Conservation (phyloP, 1,139 yeast species). For the Geotrichum klebahnii region DNA sequence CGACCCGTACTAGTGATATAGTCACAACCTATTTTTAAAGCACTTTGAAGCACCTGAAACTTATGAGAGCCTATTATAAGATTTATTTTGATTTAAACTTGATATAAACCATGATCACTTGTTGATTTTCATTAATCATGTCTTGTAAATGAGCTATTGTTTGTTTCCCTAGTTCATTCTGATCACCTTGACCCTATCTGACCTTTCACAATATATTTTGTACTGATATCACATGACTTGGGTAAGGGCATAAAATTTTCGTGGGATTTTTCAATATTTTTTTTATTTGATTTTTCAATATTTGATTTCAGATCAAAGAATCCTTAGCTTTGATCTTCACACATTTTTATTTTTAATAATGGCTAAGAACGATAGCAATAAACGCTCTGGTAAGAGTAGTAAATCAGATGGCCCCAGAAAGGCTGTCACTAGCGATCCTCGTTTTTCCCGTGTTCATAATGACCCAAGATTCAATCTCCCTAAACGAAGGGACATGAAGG, state of each 20-base stretch:
- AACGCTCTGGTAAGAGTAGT: conserved; percentile 12
- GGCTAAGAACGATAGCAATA: conserved; percentile 9
- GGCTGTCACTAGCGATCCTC: conserved; percentile 57
- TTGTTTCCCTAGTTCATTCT: neutral
- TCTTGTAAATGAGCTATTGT: neutral
- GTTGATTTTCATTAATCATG: no score
- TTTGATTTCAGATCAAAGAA: neutral
- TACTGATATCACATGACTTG: neutral
- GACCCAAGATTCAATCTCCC: conserved; percentile 89
- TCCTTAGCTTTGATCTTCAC: neutral
- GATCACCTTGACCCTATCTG: neutral
- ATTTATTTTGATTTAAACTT: no score
- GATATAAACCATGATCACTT: no score
- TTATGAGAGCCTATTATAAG: no score
- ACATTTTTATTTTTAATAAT: conserved; percentile 1
- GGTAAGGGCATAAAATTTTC: no score
- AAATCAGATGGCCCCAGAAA: conserved; percentile 19
- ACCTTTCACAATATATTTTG: no score
- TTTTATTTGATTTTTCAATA: neutral
- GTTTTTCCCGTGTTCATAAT: conserved; percentile 73
- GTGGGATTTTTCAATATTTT: no score
- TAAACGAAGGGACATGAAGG: conserved; percentile 62
- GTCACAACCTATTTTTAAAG: no score
- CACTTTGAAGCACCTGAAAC: no score
- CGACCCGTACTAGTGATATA: no score